Evolutionary conservation across 163 green algal genomes (phyloP), one percentile per base, ranked within the genome.

Genomic region (Trebouxiophyceae sp.): DNA sequence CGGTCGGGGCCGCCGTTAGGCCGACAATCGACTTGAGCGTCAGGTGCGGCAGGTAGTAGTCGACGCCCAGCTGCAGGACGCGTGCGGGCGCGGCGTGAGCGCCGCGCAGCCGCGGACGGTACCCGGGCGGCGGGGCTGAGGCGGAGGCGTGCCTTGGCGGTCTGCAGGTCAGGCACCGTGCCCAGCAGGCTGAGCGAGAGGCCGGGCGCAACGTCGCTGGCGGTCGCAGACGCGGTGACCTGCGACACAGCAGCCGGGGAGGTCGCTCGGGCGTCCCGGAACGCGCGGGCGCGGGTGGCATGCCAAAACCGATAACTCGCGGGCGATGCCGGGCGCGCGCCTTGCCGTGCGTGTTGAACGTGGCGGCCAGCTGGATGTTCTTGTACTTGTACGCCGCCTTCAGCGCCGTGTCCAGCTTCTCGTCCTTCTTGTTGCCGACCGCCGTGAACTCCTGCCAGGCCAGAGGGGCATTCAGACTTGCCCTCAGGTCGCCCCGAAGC

Each of bases 41-140:
- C 33, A 83, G 45, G 69, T 87, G 76, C 8, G 80, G 79, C 5
- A 77, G 20, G 1, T 50, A 45, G 60, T 87, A 87, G 56, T 84
- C 78, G 7, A 81, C 29, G 2, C 55, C 45, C 31, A 84, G 50
- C 78, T 83, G 73, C 64, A 63, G 28, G 30, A 3, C 24, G 4
- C 20, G 19, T 29, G 47, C 26, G 47, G 5, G 5, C 19, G 23
- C 16, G 19, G 5, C 5, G 8, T 5, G 44, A 47, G 8, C 32
- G 26, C 19, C 5, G 19, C 47, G 26, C 47, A 26, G 27, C 4
- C 1, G 33, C 6, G 4, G n/a, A 28, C 26, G 2, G 45, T n/a
- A 47, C 3, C 1, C 16, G 31, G 30, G 26, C 30, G 32, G 19
- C 12, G 30, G 29, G 24, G 30, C 31, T 39, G 33, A n/a, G n/a